Conservation (phyloP, 169 alveolate species). For the Toxoplasma gondii region DNA sequence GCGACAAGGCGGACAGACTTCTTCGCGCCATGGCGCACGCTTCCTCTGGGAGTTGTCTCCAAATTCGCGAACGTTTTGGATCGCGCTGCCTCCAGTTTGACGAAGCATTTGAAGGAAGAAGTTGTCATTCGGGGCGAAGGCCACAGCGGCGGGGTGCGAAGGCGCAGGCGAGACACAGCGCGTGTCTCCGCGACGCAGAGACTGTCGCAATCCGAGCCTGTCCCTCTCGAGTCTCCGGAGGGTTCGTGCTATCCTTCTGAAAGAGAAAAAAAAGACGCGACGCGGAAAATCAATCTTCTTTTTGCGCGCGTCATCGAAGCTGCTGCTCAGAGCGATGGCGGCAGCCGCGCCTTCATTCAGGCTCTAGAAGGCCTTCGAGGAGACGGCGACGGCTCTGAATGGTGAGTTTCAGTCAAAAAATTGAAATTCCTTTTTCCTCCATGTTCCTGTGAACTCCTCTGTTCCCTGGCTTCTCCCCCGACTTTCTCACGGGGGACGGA, state of each 20-base stretch:
- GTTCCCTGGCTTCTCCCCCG: too few species aligned
- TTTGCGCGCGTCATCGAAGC: neutral
- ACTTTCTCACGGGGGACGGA: too few species aligned
- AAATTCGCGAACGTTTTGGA: neutral
- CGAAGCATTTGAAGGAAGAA: neutral
- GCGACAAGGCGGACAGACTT: neutral
- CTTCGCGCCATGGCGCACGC: neutral
- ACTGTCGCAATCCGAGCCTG: too few species aligned
- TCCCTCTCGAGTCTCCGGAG: neutral
- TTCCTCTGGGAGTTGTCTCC: neutral
- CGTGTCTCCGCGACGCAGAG: neutral
- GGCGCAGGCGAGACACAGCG: neutral
- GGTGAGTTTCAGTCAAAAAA: neutral
- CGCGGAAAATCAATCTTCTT: neutral
- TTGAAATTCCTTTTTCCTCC: neutral
- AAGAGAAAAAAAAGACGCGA: neutral
- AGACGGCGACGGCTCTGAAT: neutral
- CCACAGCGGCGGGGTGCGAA: neutral
- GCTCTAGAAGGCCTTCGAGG: neutral
- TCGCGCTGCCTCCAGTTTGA: neutral
- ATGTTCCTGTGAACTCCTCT: neutral
- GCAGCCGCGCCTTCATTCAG: neutral
- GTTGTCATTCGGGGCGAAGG: neutral
- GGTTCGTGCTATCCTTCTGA: neutral
- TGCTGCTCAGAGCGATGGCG: neutral